Evolutionary conservation across 371 early-diverging fungal genomes (phyloP), one percentile per base, ranked within the genome.

Genomic region (Syncephalastrum monosporum): DNA sequence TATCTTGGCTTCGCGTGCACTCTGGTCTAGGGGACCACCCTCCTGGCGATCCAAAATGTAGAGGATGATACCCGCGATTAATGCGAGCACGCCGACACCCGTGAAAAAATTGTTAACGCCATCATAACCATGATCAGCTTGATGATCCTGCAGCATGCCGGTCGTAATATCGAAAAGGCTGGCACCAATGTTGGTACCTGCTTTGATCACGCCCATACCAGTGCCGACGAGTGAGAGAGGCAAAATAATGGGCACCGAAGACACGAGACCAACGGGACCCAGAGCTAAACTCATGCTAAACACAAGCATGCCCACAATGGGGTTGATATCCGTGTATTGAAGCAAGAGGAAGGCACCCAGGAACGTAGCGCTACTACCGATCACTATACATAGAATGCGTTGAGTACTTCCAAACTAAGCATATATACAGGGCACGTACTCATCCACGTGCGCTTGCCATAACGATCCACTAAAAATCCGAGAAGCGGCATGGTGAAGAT

Each of bases 191-290:
- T 88, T 86, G 57, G 74, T 78, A 2, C 80, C 74, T n/a, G 81
- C 72, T 61, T 89, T 89, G 72, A 84, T 76, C 12, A 87, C 62
- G 6, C 89, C 88, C 47, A 87, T 64, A 42, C 81, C 89, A 8
- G 89, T 88, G 42, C 89, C 89, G 5, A 88, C 74, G 10, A 80
- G 68, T 29, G 67, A 71, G 17, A 74, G 65, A 2, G 84, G 84
- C 5, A 89, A 55, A 8, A 86, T 66, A 23, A 89, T 71, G 44
- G 87, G 82, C 8, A 88, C 76, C 0, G 87, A 81, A 1, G 89
- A 85, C 27, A 89, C 77, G 46, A 85, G 67, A 10, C 75, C 65
- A 41, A 89, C 81, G n/a, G 89, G 89, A 1, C 89, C 89, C 25
- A 87, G 68, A 7, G 87, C 77, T 55, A 88, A 63, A 10, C 85